Base-by-base conservation (phyloP, 1,284 basidiomycete species). In the Cryptococcus sp. region DNA sequence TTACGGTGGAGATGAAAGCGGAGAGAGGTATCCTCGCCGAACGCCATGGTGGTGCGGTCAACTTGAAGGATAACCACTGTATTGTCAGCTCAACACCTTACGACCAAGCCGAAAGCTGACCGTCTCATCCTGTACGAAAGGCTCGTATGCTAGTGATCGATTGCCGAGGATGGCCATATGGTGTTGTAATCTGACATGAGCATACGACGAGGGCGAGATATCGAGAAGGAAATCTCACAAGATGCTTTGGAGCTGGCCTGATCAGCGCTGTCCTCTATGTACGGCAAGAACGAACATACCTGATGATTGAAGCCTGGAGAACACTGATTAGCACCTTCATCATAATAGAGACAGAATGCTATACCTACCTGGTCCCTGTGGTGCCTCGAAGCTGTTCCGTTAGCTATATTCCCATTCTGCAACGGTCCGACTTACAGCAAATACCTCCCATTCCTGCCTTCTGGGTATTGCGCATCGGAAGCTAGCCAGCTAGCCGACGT, bases 141-240 rank as follows among this genome's bases (percentile, higher is more conserved):
- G 68, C 40, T 70, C 66, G 49, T 61, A 74, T 22, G 62, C 69
- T 9, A 69, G 50, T 10, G 63, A 65, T 12, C 72, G 51, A 45
- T 72, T 71, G 1, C 63, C 50, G 1, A 65, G 28, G 9, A 67
- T 54, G 0, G 72, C 72, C 7, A 72, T 50, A 34, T 72, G 68
- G 36, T 72, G 69, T 43, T 72, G 64, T 23, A 74, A 47, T 21
- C 68, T 71, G 3, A 26, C 9, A 14, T 31, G 28, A 31, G 28
- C 22, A 33, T 38, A 35, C 47, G 47, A 2, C 24, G n/a, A 21
- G 22, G 14, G 12, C 22, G 11, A 2, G 35, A 35, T 25, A 24
- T 9, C 25, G 25, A 12, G 2, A 18, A 11, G 35, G 16, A 12
- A 40, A 26, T 26, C 52, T n/a, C 35, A 62, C 59, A 67, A 44